Conservation (phyloP, 495 filamentous ascomycete genomes). For the Durotheca rogersii region DNA sequence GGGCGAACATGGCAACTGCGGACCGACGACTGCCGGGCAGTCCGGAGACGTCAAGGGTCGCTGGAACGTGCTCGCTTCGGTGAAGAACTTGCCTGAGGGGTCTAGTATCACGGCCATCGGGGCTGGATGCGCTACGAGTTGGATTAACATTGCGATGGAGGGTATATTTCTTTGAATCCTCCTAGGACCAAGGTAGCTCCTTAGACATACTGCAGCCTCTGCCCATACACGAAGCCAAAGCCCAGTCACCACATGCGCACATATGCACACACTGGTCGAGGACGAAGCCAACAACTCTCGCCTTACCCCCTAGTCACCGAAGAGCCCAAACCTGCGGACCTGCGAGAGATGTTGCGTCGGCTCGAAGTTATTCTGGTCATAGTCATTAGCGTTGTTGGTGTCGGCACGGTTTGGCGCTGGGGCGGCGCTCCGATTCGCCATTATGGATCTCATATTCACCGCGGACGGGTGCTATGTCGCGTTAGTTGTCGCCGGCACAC, state of each 20-base stretch:
- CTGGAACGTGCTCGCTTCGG: slow-evolving; percentile 61
- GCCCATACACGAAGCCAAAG: neutral
- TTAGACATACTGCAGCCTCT: no score
- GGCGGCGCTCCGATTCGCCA: slow-evolving; percentile 29
- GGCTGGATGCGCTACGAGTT: slow-evolving; percentile 89
- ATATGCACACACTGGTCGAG: no score
- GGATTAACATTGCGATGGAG: slow-evolving; percentile 55
- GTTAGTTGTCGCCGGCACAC: slow-evolving; percentile 25
- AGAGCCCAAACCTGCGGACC: slow-evolving; percentile 55
- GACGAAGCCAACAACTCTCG: neutral
- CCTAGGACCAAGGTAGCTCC: no score
- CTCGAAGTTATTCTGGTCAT: slow-evolving; percentile 47
- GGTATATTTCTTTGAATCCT: slow-evolving; percentile 33
- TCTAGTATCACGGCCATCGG: slow-evolving; percentile 58
- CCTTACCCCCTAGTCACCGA: slow-evolving; percentile 42
- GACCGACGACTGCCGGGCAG: slow-evolving; percentile 59
- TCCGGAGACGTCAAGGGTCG: slow-evolving; percentile 63
- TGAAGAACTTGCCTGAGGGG: slow-evolving; percentile 46
- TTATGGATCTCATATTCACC: slow-evolving; percentile 38
- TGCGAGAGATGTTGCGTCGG: slow-evolving; percentile 68
- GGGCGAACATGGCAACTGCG: slow-evolving; percentile 98
- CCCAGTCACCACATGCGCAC: neutral
- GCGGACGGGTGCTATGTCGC: slow-evolving; percentile 36
- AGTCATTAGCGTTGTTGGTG: slow-evolving; percentile 20
- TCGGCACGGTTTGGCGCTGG: slow-evolving; percentile 36